Base-by-base conservation (phyloP, 495 filamentous ascomycete genomes). In the Aspergillus avenaceus region DNA sequence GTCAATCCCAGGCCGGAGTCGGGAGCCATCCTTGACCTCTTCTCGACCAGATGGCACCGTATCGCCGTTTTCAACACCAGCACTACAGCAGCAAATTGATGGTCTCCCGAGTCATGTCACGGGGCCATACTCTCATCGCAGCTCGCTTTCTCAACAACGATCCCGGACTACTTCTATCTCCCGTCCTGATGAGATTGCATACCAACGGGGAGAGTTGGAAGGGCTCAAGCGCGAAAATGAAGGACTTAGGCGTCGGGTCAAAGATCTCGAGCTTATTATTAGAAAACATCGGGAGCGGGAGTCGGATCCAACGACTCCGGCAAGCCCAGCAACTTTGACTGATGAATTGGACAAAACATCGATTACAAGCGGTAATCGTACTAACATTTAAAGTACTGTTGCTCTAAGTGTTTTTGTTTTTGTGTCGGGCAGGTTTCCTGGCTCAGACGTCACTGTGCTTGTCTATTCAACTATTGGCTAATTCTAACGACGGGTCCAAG, bases 211-310 rank as follows among this genome's bases (percentile, higher is more conserved):
- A 41, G 90, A 95, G 60, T 59, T 93, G 11, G 90, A 95, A 40
- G 67, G 67, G 5, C 79, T 85, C 29, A 90, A 86, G 66, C 71
- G 77, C 8, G 91, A 96, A 70, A 96, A 96, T 59, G 90, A 95
- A 47, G 63, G 73, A 29, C 72, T 96, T 37, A 84, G 84, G 56
- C 73, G 77, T 42, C 79, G 88, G 18, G 81, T 96, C 19, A 77
- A 84, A 41, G 88, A 91, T 52, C 67, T 95, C 25, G 90, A 95
- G 58, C 56, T 54, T 13, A 56, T 48, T 8, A 27, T 71, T 44
- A 67, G 65, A 53, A 64, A 63, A n/a, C 58, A 59, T 34, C 56
- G 56, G 21, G 49, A 58, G 11, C 29, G 47, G 7, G 45, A 50
- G 32, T 31, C 47, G 28, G 22, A 41, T 2, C 46, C 59, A 53